Evolutionary conservation across 2,329 filamentous ascomycete species (phyloP).

Genomic region (Fonsecaea pugnacius): DNA sequence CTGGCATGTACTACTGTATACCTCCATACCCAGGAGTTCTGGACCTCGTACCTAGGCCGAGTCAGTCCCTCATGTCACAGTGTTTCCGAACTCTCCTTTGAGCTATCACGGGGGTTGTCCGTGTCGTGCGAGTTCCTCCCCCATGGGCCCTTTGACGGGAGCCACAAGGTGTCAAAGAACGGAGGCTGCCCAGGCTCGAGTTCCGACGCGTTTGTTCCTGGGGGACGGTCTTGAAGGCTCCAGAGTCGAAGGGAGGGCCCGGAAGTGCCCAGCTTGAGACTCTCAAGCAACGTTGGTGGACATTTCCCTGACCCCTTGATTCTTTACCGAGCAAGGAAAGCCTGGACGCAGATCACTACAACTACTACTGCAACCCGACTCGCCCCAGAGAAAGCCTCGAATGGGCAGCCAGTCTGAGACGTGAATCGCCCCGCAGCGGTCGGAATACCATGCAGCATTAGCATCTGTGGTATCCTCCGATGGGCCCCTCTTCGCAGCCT

Average conservation of each 20-base stretch:
- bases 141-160: background rate
- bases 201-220: constrained; percentile 1
- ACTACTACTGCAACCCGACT: background rate
- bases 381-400: background rate
- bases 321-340: background rate
- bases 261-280: background rate
- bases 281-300: background rate
- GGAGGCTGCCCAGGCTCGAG: background rate
- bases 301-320: constrained; percentile 1
- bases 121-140: background rate
- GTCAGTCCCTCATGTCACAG: background rate
- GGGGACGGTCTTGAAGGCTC: background rate
- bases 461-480: constrained; percentile 2
- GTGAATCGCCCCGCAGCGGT: background rate
- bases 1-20: background rate
- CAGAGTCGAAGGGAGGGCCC: background rate
- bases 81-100: background rate
- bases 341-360: constrained; percentile 10
- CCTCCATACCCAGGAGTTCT: background rate
- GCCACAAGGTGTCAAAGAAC: background rate
- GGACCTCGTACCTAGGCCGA: background rate
- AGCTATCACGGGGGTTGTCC: background rate
- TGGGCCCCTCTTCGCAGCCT: background rate
- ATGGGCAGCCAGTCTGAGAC: background rate
- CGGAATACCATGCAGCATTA: constrained; percentile 5